Percentiles rank a stretch among this genome's conserved stretches.
Evolutionary conservation across 305 asterid species (phyloP).

Genomic region (Salvia sclarea): DNA sequence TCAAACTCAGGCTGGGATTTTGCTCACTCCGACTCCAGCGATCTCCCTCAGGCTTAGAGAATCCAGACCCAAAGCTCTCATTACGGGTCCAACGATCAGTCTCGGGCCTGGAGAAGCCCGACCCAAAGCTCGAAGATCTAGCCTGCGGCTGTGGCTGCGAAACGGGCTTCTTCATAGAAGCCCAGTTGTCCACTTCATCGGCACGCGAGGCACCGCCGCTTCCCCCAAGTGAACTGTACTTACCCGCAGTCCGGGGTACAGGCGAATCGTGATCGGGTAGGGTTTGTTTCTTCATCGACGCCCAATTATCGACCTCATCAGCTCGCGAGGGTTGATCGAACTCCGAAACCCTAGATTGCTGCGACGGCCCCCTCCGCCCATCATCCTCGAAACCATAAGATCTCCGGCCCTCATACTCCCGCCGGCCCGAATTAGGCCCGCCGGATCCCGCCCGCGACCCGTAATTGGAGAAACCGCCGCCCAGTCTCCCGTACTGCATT

Average conservation of each 20-base stretch:
- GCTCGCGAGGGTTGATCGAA: slow-evolving; percentile 76
- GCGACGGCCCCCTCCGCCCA: slow-evolving; percentile 42
- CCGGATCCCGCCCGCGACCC: slow-evolving; percentile 46
- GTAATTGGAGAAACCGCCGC: slow-evolving; percentile 72
- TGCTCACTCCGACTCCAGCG: slow-evolving; percentile 43
- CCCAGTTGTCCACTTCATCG: slow-evolving; percentile 90
- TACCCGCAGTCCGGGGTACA: slow-evolving; percentile 43
- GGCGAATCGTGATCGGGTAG: slow-evolving; percentile 46
- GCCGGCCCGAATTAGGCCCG: slow-evolving; percentile 31
- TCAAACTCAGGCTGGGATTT: slow-evolving; percentile 48
- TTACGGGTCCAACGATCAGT: slow-evolving; percentile 77
- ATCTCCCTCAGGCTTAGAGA: slow-evolving; percentile 34
- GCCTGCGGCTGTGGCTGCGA: slow-evolving; percentile 41
- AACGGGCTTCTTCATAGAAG: slow-evolving; percentile 54
- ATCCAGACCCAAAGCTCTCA: slow-evolving; percentile 37
- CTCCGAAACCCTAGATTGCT: slow-evolving; percentile 67
- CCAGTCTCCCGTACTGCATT: slow-evolving; percentile 58
- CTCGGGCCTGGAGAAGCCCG: slow-evolving; percentile 63
- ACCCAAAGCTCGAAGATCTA: slow-evolving; percentile 53
- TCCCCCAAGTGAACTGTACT: slow-evolving; percentile 66
- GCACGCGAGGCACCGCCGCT: slow-evolving; percentile 72
- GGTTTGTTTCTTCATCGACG: slow-evolving; percentile 63
- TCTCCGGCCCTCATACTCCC: slow-evolving; percentile 47
- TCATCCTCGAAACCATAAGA: slow-evolving; percentile 65
- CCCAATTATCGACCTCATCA: slow-evolving; percentile 91